phyloP scores from a whole-genome alignment of 805 yeast species.

The Kazachstania martiniae region DNA sequence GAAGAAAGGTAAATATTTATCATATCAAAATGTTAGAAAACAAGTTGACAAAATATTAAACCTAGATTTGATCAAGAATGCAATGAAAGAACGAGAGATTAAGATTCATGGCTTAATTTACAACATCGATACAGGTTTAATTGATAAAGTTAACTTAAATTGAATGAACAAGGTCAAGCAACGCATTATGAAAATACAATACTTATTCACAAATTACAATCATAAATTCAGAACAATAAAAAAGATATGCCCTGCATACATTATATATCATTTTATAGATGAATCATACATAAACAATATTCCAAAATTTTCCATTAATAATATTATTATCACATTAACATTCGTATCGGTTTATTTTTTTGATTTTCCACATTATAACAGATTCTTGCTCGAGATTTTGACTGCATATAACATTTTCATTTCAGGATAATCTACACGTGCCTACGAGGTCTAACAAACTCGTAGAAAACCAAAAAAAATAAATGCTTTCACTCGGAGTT shows the following conservation, averaged over 20 bases:
- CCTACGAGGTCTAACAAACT: not conserved
- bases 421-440: not conserved
- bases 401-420: not conserved
- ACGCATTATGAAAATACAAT: too few relatives aligned
- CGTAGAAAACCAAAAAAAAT: constrained; percentile 12
- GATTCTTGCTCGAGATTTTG: too few relatives aligned
- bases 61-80: constrained; percentile 2
- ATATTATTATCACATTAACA: too few relatives aligned
- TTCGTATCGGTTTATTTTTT: too few relatives aligned
- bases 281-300: too few relatives aligned
- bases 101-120: constrained; percentile 78
- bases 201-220: too few relatives aligned
- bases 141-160: constrained; percentile 4
- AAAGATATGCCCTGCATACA: too few relatives aligned
- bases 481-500: constrained; percentile 58
- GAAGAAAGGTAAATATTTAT: constrained; percentile 2
- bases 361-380: too few relatives aligned
- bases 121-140: constrained; percentile 66
- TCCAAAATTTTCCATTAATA: too few relatives aligned
- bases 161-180: too few relatives aligned
- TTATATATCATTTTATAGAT: too few relatives aligned
- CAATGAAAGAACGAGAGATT: constrained; percentile 19
- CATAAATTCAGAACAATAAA: too few relatives aligned
- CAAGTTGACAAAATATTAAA: constrained; percentile 5
- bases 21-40: constrained; percentile 4